These are phyloP conservation scores for Persicaria tinctoria DNA, from an alignment of 148 eudicot species.

Conservation along the genomic window DNA sequence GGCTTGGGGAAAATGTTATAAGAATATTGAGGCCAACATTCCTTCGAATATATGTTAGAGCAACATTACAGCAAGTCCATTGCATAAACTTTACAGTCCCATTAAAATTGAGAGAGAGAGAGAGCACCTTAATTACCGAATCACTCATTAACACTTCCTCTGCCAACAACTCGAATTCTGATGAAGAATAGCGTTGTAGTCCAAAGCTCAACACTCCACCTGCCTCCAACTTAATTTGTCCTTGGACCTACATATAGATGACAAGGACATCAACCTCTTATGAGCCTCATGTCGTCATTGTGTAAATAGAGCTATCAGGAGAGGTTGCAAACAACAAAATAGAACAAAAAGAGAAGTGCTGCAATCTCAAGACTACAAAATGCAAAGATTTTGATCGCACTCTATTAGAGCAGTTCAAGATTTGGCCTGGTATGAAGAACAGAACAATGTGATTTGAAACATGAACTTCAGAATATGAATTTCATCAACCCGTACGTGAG, in stretches of 20 bases:
- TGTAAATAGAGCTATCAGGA: not conserved
- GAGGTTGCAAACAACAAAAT: not conserved
- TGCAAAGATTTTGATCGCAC: not conserved
- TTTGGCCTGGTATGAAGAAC: not conserved
- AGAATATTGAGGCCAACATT: not conserved
- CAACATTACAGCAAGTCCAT: not conserved
- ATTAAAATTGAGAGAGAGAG: not conserved
- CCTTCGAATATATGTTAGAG: not conserved
- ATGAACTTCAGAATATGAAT: not conserved
- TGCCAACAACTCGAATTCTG: conserved; percentile 91
- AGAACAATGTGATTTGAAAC: not conserved
- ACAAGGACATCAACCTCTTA: not conserved
- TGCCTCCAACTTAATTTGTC: conserved; percentile 70
- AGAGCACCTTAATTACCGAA: conserved; percentile 65
- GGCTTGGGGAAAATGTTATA: not conserved
- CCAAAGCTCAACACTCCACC: conserved; percentile 92
- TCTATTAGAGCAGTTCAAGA: not conserved
- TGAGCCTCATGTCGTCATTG: not conserved
- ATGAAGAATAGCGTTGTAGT: conserved; percentile 67
- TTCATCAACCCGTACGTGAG: conserved; percentile 1
- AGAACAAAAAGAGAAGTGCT: not conserved
- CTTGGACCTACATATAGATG: conserved; percentile 61
- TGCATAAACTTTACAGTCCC: not conserved
- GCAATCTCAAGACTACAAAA: not conserved
- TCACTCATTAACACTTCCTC: conserved; percentile 98